Evolutionary conservation across 2,329 filamentous ascomycete species (phyloP), one percentile per base, ranked within the genome.

Genomic region (Diaporthe caulivora): DNA sequence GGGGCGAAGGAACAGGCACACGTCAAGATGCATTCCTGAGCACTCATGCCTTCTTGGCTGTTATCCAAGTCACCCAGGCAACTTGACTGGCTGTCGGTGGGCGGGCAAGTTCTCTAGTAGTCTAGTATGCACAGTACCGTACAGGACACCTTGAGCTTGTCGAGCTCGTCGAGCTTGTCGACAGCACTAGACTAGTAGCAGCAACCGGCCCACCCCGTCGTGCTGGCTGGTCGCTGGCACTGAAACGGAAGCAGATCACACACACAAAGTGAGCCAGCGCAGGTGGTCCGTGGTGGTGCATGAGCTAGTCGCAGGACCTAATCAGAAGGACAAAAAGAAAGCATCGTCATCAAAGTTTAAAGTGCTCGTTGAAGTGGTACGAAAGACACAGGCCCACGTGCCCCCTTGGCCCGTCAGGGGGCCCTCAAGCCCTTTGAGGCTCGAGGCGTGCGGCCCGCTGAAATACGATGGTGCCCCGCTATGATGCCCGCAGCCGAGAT

Each of bases 401-500:
- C 55, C 31, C 31, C 65, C 31, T 40, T 62, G 29, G 60, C 24
- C 42, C n/a, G 51, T 60, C 68, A 70, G 54, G 54, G 53, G 57
- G 40, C 7, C 37, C 11, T 13, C 7, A 2, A 13, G 37, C 42
- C 34, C 44, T 49, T 51, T 53, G 54, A 51, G 68, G 9, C 55
- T 51, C 44, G 55, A 26, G 42, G n/a, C 44, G 18, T n/a, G 62
- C 47, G 62, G 62, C 44, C 62, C 62, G 62, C 62, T 18, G 47
- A 53, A 67, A 67, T 53, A 53, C 62, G 47, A 53, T 67, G 62
- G 62, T 34, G 69, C 69, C 69, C 69, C 69, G 69, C 69, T 71
- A 71, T 71, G 69, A 62, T 58, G 69, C 68, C 68, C n/a, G 58
- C 44, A 53, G 69, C 55, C 55, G 44, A 62, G 69, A 71, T 71